Conservation (phyloP, 1,284 basidiomycete genomes). For the Sporisorium exsertum region DNA sequence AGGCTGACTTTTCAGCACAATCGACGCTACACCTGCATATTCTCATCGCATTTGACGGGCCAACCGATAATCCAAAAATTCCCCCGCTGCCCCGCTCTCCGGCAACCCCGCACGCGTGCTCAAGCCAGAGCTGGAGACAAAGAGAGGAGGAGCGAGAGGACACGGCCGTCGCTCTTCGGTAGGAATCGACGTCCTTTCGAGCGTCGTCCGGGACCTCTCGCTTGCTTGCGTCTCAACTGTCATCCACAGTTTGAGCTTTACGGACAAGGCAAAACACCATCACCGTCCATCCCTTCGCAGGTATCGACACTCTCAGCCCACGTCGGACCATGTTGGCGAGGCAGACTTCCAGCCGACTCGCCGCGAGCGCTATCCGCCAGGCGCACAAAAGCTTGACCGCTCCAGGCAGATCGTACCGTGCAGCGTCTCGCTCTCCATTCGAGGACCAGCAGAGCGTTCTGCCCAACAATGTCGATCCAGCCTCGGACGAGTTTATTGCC, state of each 20-base stretch:
- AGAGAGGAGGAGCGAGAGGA: too few relatives aligned
- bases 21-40: too few relatives aligned
- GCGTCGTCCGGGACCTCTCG: not conserved
- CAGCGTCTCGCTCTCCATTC: constrained; percentile 36
- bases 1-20: too few relatives aligned
- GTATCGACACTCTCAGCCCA: not conserved
- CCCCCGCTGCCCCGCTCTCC: constrained; percentile 17
- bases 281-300: too few relatives aligned
- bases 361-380: constrained; percentile 17
- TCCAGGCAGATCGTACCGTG: constrained; percentile 20
- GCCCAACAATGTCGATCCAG: constrained; percentile 54
- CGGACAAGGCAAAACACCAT: too few relatives aligned
- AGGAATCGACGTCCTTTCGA: too few relatives aligned
- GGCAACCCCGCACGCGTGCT: constrained; percentile 3
- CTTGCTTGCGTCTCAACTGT: not conserved
- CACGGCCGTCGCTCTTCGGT: too few relatives aligned
- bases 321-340: constrained; percentile 19
- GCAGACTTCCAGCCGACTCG: constrained; percentile 6
- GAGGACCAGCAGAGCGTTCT: constrained; percentile 52
- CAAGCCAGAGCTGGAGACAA: too few relatives aligned
- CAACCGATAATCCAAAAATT: not conserved
- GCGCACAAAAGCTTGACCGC: constrained; percentile 1
- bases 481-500: constrained; percentile 49
- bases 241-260: too few relatives aligned
- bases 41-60: constrained; percentile 38